Evolutionary conservation across 2,329 filamentous ascomycete genomes (phyloP), one percentile per base, ranked within the genome.

Genomic region (Helotiales sp.): DNA sequence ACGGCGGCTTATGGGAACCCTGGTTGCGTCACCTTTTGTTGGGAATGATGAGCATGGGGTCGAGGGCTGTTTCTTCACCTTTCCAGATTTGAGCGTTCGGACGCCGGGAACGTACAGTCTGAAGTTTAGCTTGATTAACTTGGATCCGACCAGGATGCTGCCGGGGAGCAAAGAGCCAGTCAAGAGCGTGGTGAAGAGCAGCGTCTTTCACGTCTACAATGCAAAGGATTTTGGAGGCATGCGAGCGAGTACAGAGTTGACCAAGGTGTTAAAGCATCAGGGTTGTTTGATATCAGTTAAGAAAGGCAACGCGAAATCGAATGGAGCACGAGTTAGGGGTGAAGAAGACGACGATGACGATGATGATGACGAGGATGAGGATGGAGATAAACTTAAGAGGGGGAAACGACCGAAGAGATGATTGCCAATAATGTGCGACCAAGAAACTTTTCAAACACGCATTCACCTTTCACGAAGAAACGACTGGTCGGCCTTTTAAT

Each of bases 161-260:
- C 80, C 80, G 2, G 85, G 83, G 27, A 73, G 72, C 46, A 76
- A 74, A 52, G 81, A 78, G 13, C 81, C 80, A 22, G 77, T 84
- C 15, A 72, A 77, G n/a, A 78, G 77, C 8, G 76, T 76, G 19
- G 76, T 75, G 15, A 80, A 86, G 74, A 91, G 85, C 68, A 84
- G 90, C 15, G 76, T 86, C n/a, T 93, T 95, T 69, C 85, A 83
- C 12, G 90, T 93, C 7, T 93, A 88, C 72, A 92, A 88, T 42
- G 90, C 90, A 42, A 95, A 93, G 70, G 90, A 93, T 69, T 95
- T 95, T 59, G 89, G 89, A 0, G 90, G 90, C 5, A 95, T 95
- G 90, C 80, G 86, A 57, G 86, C 89, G 1, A 92, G 88, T 71
- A 92, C 88, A 25, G 78, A 81, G 17, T 74, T 95, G 34, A 90